Evolutionary conservation across 129 eudicot species (phyloP).

Genomic region (Glebionis coronaria): DNA sequence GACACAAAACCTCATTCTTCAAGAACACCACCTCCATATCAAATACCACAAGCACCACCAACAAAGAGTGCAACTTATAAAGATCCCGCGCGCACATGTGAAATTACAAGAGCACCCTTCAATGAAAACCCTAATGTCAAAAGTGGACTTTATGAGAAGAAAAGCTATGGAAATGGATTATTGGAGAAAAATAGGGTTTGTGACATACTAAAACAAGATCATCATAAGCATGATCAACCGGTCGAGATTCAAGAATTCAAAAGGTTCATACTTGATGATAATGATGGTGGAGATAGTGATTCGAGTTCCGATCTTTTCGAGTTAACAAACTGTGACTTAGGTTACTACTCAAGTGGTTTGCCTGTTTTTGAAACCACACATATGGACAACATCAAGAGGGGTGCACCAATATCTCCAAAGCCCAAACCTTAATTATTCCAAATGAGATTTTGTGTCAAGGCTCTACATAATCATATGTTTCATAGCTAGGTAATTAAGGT

Average conservation of each 20-base stretch:
- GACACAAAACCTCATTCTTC: slow-evolving; percentile 24
- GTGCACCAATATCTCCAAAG: slow-evolving; percentile 38
- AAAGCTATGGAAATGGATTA: slow-evolving; percentile 28
- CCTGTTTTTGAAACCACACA: slow-evolving; percentile 88
- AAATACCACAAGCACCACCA: slow-evolving; percentile 37
- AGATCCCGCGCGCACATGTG: slow-evolving; percentile 33
- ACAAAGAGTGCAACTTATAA: slow-evolving; percentile 35
- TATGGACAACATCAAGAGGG: slow-evolving; percentile 70
- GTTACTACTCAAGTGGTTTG: slow-evolving; percentile 66
- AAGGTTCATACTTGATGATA: slow-evolving; percentile 41
- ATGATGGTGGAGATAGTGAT: slow-evolving; percentile 86
- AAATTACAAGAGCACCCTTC: slow-evolving; percentile 33
- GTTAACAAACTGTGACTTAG: slow-evolving; percentile 69
- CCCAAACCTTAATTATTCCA: slow-evolving; percentile 5
- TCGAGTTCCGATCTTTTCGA: slow-evolving; percentile 96
- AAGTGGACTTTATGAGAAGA: slow-evolving; percentile 34
- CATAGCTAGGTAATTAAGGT: background rate
- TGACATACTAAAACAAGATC: slow-evolving; percentile 18
- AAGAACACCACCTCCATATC: slow-evolving; percentile 56
- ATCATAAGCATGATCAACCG: slow-evolving; percentile 34
- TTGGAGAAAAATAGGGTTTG: slow-evolving; percentile 30
- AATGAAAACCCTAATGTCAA: slow-evolving; percentile 32
- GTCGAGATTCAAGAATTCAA: slow-evolving; percentile 39
- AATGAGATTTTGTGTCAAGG: background rate
- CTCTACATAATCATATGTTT: slow-evolving; percentile 8